Evolutionary conservation across 2,329 filamentous ascomycete genomes (phyloP), one percentile per base, ranked within the genome.

Genomic region (Anthostomella pinea): DNA sequence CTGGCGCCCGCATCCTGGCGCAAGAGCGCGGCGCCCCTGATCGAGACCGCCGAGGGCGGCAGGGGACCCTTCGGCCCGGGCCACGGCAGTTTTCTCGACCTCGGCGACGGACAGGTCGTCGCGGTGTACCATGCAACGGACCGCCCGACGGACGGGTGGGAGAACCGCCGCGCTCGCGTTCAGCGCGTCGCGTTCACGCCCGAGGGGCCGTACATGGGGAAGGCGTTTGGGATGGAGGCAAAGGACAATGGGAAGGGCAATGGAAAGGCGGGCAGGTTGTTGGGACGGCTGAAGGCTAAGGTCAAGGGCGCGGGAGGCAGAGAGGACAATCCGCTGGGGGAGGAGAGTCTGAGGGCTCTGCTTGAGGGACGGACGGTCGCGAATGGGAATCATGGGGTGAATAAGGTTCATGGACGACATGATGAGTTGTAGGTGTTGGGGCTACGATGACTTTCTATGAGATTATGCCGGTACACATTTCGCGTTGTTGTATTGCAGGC

Each of bases 121-220:
- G 52, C 54, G 4, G 40, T 60, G 4, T 60, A 57, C 35, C 58
- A 60, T 26, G 58, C 53, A 7, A 60, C 58, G 0, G 54, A 61
- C 17, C 38, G 31, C 3, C 48, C 52, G 16, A 39, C 46, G 9
- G 53, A 59, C 35, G 52, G 58, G 6, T 60, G 58, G 57, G 43
- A 43, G 13, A 55, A 58, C 29, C 41, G 57, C 3, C 42, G 43
- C 9, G 56, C 57, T 9, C 37, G 57, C 15, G 55, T 52, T 14
- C 57, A 56, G 41, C 42, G 49, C 5, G 56, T 60, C 4, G 42
- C 39, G 5, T 60, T 59, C 16, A 58, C 51, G 10, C 46, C 48
- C n/a, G 29, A 48, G 5, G 57, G 56, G 0, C 58, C 57, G 8
- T 59, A 53, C 9, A 57, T 56, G 54, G 53, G 52, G 11, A 43